phyloP scores from a whole-genome alignment of 768 basidiomycete species.

The Coprinellus micaceus region DNA sequence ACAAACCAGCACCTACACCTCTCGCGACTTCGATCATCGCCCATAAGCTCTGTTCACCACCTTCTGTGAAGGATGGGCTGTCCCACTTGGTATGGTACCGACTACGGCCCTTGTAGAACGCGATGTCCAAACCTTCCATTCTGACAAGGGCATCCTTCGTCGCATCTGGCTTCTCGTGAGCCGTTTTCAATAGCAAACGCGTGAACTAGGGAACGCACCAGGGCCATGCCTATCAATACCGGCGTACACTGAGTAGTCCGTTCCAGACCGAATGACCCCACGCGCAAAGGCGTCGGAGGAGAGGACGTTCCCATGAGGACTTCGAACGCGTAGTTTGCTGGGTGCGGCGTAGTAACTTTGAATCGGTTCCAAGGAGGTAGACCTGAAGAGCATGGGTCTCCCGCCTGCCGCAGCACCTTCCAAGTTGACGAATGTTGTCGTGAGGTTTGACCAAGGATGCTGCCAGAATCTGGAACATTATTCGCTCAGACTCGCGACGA shows the following conservation, averaged over 20 bases:
- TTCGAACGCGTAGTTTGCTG: constrained; percentile 16
- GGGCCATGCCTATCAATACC: constrained; percentile 19
- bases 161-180: too few relatives aligned
- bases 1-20: constrained; percentile 54
- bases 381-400: constrained; percentile 73
- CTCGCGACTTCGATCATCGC: constrained; percentile 69
- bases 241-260: constrained; percentile 72
- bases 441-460: constrained; percentile 71
- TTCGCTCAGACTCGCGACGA: neutral
- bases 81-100: constrained; percentile 78
- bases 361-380: constrained; percentile 56
- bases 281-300: constrained; percentile 66
- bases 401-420: constrained; percentile 81
- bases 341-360: constrained; percentile 38
- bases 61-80: constrained; percentile 54
- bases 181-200: too few relatives aligned
- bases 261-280: constrained; percentile 62
- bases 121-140: constrained; percentile 72
- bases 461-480: constrained; percentile 50
- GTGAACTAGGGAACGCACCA: too few relatives aligned
- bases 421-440: constrained; percentile 71
- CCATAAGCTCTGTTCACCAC: constrained; percentile 59
- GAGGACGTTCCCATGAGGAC: constrained; percentile 69
- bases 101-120: constrained; percentile 73
- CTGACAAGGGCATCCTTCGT: neutral